A percentile compares a stretch with the other conserved stretches of the same genome.
Conservation (phyloP, 2,329 filamentous ascomycete genomes). For the Gaeumannomyces sp. region DNA sequence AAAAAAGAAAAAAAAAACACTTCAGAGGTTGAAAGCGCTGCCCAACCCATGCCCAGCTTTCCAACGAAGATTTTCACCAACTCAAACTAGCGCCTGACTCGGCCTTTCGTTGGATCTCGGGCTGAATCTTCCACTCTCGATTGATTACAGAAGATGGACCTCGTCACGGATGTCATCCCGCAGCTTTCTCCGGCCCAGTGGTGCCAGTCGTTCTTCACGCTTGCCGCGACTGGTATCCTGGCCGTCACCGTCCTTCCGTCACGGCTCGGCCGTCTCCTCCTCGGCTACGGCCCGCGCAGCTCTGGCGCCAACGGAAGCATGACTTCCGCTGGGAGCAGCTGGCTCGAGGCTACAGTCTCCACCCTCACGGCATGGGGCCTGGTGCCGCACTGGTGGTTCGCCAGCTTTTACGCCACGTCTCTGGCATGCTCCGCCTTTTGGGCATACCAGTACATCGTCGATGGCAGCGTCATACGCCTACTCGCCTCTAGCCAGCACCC, state of each 20-base stretch:
- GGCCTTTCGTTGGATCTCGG: not conserved
- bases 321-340: constrained; percentile 5
- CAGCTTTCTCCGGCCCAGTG: constrained; percentile 22
- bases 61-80: not conserved
- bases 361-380: constrained; percentile 30
- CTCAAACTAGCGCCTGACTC: not conserved
- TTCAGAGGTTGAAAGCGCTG: not conserved
- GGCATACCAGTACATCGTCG: constrained; percentile 54
- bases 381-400: constrained; percentile 42
- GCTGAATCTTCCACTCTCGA: too few species aligned
- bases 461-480: constrained; percentile 46
- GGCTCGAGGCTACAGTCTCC: constrained; percentile 24
- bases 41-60: not conserved
- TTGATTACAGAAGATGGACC: not conserved
- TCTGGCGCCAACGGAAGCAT: constrained; percentile 12
- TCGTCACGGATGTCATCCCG: not conserved
- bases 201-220: constrained; percentile 43
- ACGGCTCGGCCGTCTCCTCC: constrained; percentile 36
- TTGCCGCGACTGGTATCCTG: constrained; percentile 34
- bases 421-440: constrained; percentile 67
- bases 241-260: constrained; percentile 37
- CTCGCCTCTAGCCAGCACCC: constrained; percentile 34
- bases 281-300: constrained; percentile 45
- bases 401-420: constrained; percentile 76
- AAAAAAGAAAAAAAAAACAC: not conserved